Percentiles rank a stretch among this genome's conserved stretches.
phyloP scores from a whole-genome alignment of 805 yeast genomes.

The Hanseniaspora thailandica region DNA sequence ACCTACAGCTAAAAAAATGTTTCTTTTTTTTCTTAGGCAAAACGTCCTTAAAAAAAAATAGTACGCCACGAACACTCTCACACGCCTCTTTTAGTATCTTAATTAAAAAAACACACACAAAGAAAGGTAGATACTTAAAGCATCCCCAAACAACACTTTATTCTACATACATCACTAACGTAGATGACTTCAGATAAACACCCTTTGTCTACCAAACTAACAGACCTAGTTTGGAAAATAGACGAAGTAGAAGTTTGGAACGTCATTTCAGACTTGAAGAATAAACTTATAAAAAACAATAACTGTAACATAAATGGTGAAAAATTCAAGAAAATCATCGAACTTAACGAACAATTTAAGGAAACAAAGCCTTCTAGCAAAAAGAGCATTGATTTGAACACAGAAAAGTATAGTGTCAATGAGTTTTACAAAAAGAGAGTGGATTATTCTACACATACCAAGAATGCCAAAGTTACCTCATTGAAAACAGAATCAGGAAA shows the following conservation, averaged over 20 bases:
- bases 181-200: background rate
- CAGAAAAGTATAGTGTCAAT: background rate
- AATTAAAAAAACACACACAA: too few relatives aligned
- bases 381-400: background rate
- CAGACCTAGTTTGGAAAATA: conserved; percentile 8
- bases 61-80: too few relatives aligned
- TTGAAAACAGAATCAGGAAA: background rate
- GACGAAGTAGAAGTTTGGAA: conserved; percentile 3
- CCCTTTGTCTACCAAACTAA: background rate
- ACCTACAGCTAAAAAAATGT: too few relatives aligned
- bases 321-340: conserved; percentile 8
- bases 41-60: too few relatives aligned
- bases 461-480: background rate
- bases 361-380: background rate
- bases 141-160: too few relatives aligned
- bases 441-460: background rate
- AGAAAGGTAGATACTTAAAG: too few relatives aligned
- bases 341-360: background rate
- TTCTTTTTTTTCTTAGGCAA: too few relatives aligned
- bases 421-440: background rate
- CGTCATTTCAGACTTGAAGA: conserved; percentile 7
- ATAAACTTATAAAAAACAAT: background rate
- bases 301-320: conserved; percentile 11
- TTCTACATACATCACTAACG: too few relatives aligned
- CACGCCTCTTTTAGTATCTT: too few relatives aligned